Percentiles rank a stretch among this genome's conserved stretches.
Evolutionary conservation across 2,329 filamentous ascomycete genomes (phyloP).

Genomic region (Cordyceps fumosorosea): DNA sequence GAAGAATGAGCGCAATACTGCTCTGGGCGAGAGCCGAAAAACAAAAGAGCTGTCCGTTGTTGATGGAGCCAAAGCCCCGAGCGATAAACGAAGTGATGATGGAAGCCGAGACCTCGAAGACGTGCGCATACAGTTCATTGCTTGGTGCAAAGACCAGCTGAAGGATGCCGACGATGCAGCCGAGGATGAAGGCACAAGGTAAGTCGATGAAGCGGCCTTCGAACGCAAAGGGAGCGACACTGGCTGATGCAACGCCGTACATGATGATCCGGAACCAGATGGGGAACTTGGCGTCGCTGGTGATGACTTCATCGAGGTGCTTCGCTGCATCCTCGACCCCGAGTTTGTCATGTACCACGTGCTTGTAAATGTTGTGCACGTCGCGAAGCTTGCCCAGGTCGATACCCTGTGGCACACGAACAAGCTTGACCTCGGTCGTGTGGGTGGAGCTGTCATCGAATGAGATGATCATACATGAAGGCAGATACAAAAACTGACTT

Average conservation of each 20-base stretch:
- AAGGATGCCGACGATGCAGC: slow-evolving; percentile 65
- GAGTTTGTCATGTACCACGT: slow-evolving; percentile 72
- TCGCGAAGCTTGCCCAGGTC: slow-evolving; percentile 69
- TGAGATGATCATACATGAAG: slow-evolving; percentile 89
- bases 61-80: slow-evolving; percentile 62
- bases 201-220: slow-evolving; percentile 70
- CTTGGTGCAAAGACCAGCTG: slow-evolving; percentile 69
- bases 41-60: slow-evolving; percentile 53
- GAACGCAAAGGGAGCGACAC: slow-evolving; percentile 76
- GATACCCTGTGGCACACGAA: slow-evolving; percentile 61
- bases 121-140: slow-evolving; percentile 60
- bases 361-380: slow-evolving; percentile 71
- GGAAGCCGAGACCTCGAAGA: slow-evolving; percentile 48
- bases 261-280: slow-evolving; percentile 54
- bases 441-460: slow-evolving; percentile 71
- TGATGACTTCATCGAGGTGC: slow-evolving; percentile 50
- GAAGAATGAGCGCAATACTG: slow-evolving; percentile 69
- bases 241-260: slow-evolving; percentile 69
- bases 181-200: slow-evolving; percentile 69
- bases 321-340: slow-evolving; percentile 63
- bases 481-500: slow-evolving; percentile 82
- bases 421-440: slow-evolving; percentile 73
- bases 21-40: slow-evolving; percentile 67
- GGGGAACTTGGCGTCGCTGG: slow-evolving; percentile 38
- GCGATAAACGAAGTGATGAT: slow-evolving; percentile 63